Evolutionary conservation across 805 yeast species (phyloP).

Genomic region (Starmerella bacillaris): DNA sequence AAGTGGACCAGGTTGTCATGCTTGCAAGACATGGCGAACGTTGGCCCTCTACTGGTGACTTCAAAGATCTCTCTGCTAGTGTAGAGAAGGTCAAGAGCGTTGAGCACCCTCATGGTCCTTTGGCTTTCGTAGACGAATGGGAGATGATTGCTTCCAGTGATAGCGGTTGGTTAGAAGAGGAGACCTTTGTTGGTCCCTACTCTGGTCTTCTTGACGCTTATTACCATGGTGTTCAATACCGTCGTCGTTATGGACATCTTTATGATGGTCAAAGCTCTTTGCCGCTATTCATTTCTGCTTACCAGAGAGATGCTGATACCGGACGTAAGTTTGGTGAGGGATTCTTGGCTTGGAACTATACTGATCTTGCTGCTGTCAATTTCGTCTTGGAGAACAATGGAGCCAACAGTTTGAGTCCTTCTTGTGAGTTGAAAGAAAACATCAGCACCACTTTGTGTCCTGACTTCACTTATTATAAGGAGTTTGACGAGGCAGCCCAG

Average conservation of each 20-base stretch:
- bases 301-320: conserved; percentile 28
- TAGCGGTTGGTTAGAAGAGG: conserved; percentile 31
- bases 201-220: conserved; percentile 36
- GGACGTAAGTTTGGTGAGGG: conserved; percentile 20
- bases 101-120: conserved; percentile 23
- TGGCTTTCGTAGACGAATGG: conserved; percentile 33
- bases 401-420: conserved; percentile 15
- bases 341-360: conserved; percentile 17
- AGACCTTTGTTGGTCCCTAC: conserved; percentile 34
- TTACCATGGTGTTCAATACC: conserved; percentile 32
- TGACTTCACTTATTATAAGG: conserved; percentile 4
- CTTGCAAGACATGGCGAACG: conserved; percentile 44
- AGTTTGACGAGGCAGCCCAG: conserved; percentile 13
- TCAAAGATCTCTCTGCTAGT: conserved; percentile 4
- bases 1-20: conserved; percentile 37
- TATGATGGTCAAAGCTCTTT: conserved; percentile 25
- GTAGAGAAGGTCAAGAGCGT: conserved; percentile 8
- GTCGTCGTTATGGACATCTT: conserved; percentile 33
- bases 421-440: conserved; percentile 18
- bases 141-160: conserved; percentile 25
- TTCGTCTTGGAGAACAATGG: conserved; percentile 17
- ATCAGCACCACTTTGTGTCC: conserved; percentile 3
- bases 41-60: conserved; percentile 25
- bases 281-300: conserved; percentile 39
- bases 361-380: conserved; percentile 15